These are phyloP conservation scores for Starmerella riodocensis DNA, from an alignment of 805 yeast genomes.

Conservation along the genomic window DNA sequence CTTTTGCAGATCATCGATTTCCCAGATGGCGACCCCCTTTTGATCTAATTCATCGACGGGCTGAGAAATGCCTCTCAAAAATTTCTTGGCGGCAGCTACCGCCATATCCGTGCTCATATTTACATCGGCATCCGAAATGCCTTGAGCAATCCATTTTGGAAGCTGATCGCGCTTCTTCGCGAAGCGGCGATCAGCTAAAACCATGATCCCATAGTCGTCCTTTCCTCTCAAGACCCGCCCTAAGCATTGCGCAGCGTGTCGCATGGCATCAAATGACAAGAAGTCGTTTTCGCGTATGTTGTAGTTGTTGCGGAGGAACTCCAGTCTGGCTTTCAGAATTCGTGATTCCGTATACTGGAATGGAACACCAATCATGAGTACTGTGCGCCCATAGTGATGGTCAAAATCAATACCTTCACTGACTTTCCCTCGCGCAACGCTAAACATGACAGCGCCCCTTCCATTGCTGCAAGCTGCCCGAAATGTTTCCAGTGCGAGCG, in stretches of 20 bases:
- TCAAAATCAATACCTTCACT: slow-evolving; percentile 99
- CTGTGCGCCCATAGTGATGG: slow-evolving; percentile 95
- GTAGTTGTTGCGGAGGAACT: slow-evolving; percentile 81
- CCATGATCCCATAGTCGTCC: slow-evolving; percentile 98
- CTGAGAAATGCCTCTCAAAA: slow-evolving; percentile 85
- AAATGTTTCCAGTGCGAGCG: slow-evolving; percentile 87
- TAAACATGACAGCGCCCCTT: slow-evolving; percentile 86
- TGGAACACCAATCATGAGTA: slow-evolving; percentile 96
- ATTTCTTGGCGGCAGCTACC: slow-evolving; percentile 82
- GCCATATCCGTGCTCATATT: slow-evolving; percentile 97
- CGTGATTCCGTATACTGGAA: slow-evolving; percentile 97
- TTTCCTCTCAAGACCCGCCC: slow-evolving; percentile 96
- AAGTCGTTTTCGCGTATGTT: slow-evolving; percentile 91
- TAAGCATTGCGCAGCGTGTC: slow-evolving; percentile 97
- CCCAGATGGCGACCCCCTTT: slow-evolving; percentile 93
- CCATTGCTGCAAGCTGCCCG: slow-evolving; percentile 95
- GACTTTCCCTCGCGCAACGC: slow-evolving; percentile 98
- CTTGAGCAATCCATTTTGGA: slow-evolving; percentile 97
- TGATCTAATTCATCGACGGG: slow-evolving; percentile 81
- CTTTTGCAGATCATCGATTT: slow-evolving; percentile 33
- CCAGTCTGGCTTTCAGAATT: slow-evolving; percentile 85
- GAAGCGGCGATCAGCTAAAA: slow-evolving; percentile 87
- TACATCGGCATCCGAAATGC: slow-evolving; percentile 76
- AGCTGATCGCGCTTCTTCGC: slow-evolving; percentile 72
- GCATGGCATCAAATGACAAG: slow-evolving; percentile 95